These are phyloP conservation scores for Blastomyces gilchristii DNA, from an alignment of 2,329 filamentous ascomycete species.

Conservation along the genomic window DNA sequence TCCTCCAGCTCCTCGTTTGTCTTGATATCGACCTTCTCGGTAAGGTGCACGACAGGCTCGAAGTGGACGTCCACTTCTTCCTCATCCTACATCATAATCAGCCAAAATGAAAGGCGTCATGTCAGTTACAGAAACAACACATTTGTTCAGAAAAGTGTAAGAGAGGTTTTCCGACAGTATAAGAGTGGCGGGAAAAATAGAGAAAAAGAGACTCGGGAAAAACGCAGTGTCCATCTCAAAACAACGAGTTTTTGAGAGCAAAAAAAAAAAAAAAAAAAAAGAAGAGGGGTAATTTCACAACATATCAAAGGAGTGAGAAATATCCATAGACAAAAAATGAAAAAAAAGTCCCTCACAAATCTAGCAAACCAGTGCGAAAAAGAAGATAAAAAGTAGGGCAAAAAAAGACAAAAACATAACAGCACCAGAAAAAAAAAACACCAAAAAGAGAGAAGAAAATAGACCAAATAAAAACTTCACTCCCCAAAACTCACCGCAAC, in stretches of 20 bases:
- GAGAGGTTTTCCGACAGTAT: not conserved
- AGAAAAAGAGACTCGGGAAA: not conserved
- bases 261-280: not conserved
- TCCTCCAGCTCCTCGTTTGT: constrained; percentile 98
- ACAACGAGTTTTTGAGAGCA: too few relatives aligned
- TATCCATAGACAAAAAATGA: not conserved
- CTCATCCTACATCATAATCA: constrained; percentile 26
- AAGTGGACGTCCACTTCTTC: constrained; percentile 94
- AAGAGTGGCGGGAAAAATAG: not conserved
- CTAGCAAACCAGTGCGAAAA: too few relatives aligned
- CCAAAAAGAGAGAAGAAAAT: not conserved
- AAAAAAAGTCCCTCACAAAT: not conserved
- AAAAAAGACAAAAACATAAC: not conserved
- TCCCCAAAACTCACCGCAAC: constrained; percentile 41
- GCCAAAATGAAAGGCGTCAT: not conserved
- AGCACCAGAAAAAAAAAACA: too few relatives aligned
- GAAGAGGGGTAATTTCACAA: not conserved
- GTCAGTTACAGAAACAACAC: not conserved
- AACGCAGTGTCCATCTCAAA: too few relatives aligned
- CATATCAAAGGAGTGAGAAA: constrained; percentile 3
- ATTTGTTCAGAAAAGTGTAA: not conserved
- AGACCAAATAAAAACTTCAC: constrained; percentile 11
- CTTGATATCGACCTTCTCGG: constrained; percentile 92
- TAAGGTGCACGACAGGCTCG: constrained; percentile 90
- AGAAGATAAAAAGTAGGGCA: too few relatives aligned